Percentiles rank a stretch among this genome's conserved stretches.
Evolutionary conservation across 164 flowering plant genomes (phyloP).

Genomic region (Cinnamomum chago): DNA sequence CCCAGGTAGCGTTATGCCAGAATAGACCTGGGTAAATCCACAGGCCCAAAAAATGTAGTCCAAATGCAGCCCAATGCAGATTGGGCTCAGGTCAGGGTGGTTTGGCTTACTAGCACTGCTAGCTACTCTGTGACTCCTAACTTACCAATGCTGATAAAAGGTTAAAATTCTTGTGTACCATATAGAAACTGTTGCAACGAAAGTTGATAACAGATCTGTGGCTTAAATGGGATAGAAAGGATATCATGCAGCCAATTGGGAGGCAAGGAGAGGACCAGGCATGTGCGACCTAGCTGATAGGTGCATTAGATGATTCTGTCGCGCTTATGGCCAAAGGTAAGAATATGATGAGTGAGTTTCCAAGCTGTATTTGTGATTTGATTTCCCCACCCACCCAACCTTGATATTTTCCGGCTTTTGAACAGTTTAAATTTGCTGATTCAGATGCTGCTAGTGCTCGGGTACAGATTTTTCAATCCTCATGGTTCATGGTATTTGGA

Average conservation of each 20-base stretch:
- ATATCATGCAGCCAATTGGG: conserved; percentile 9
- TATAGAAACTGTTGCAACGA: not conserved
- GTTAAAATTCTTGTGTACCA: not conserved
- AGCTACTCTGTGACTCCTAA: not conserved
- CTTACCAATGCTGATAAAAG: not conserved
- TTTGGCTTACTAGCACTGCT: not conserved
- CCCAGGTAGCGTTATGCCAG: no score
- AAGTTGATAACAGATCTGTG: conserved; percentile 16
- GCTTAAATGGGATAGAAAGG: conserved; percentile 15
- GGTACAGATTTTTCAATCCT: no score
- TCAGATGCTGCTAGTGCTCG: no score
- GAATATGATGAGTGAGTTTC: not conserved
- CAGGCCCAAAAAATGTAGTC: not conserved
- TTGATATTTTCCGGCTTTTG: no score
- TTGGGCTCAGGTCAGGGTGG: not conserved
- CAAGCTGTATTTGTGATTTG: not conserved
- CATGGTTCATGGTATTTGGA: no score
- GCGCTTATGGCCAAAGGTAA: not conserved
- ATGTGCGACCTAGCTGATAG: not conserved
- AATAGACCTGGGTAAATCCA: no score
- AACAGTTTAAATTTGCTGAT: no score
- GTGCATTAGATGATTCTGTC: not conserved
- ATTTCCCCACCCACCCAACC: no score
- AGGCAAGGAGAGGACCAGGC: not conserved
- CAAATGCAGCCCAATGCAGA: not conserved